These are phyloP conservation scores for Gossypium herbaceum DNA, from an alignment of 345 rosid species.

Conservation along the genomic window DNA sequence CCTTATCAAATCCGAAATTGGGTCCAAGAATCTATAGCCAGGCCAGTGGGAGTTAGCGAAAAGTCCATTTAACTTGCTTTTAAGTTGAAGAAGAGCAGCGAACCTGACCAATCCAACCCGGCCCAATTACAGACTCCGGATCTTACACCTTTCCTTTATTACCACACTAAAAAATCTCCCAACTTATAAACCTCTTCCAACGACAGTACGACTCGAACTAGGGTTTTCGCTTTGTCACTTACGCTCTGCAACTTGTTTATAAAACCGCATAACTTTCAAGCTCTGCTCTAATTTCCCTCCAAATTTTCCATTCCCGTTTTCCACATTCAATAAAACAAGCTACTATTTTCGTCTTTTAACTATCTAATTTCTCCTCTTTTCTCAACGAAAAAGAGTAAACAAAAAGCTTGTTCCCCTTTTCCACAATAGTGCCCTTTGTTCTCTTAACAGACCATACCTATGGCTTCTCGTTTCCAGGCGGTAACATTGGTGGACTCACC, in stretches of 20 bases:
- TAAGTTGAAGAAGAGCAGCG: not conserved
- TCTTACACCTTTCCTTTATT: not conserved
- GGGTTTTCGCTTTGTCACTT: constrained; percentile 31
- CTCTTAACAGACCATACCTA: constrained; percentile 14
- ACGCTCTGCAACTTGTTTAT: not conserved
- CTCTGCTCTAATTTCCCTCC: constrained; percentile 35
- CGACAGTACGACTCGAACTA: constrained; percentile 54
- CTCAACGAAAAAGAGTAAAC: too few species aligned
- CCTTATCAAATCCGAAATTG: too few species aligned
- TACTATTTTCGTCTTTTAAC: not conserved
- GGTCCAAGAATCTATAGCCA: too few species aligned
- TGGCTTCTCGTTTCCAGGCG: constrained; percentile 87
- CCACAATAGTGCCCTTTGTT: constrained; percentile 11
- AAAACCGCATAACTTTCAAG: not conserved
- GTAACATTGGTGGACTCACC: constrained; percentile 72
- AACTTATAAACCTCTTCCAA: not conserved
- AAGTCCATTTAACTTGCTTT: not conserved
- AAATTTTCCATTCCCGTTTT: constrained; percentile 12
- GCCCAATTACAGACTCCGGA: not conserved
- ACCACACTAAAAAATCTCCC: too few species aligned
- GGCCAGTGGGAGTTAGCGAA: not conserved
- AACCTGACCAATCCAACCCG: not conserved
- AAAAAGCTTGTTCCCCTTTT: not conserved
- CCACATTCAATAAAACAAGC: not conserved
- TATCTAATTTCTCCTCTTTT: not conserved